A percentile compares a stretch with the other conserved stretches of the same genome.
Conservation (phyloP, 768 basidiomycete genomes). For the Lentinula detonsa region DNA sequence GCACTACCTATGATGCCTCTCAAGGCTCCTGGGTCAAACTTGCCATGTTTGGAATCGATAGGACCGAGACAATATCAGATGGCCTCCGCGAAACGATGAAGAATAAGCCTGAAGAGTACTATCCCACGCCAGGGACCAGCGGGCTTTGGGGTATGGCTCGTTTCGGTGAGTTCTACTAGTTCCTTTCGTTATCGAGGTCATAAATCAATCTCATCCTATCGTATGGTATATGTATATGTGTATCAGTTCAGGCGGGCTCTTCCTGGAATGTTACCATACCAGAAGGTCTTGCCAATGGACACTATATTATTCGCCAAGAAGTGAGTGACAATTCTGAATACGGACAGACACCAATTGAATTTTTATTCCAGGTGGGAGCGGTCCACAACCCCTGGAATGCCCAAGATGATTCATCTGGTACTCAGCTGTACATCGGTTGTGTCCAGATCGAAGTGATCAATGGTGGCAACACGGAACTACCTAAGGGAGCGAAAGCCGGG, state of each 20-base stretch:
- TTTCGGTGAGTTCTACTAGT: not conserved
- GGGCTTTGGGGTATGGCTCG: conserved; percentile 11
- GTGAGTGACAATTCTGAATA: not conserved
- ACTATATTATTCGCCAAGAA: conserved; percentile 3
- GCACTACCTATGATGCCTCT: conserved; percentile 5
- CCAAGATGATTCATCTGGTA: not conserved
- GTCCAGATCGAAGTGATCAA: conserved; percentile 14
- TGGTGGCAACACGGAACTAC: conserved; percentile 12
- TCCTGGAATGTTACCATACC: conserved; percentile 3
- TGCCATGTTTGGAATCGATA: conserved; percentile 6
- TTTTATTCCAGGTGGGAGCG: not conserved
- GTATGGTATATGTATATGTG: too few species aligned
- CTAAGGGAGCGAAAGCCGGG: conserved; percentile 12
- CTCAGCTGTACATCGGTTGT: conserved; percentile 10
- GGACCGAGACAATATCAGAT: conserved; percentile 1
- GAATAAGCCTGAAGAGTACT: conserved; percentile 10
- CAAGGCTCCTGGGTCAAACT: conserved; percentile 6
- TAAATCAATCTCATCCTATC: not conserved
- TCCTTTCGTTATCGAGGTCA: not conserved
- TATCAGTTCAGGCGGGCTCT: not conserved
- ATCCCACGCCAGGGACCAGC: conserved; percentile 2
- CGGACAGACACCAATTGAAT: not conserved
- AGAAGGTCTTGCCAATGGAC: conserved; percentile 1
- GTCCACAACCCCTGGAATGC: not conserved
- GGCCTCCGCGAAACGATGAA: conserved; percentile 7